Percentiles rank a stretch among this genome's conserved stretches.
phyloP scores from a whole-genome alignment of 768 basidiomycete species.

The Gautieria morchelliformis region DNA sequence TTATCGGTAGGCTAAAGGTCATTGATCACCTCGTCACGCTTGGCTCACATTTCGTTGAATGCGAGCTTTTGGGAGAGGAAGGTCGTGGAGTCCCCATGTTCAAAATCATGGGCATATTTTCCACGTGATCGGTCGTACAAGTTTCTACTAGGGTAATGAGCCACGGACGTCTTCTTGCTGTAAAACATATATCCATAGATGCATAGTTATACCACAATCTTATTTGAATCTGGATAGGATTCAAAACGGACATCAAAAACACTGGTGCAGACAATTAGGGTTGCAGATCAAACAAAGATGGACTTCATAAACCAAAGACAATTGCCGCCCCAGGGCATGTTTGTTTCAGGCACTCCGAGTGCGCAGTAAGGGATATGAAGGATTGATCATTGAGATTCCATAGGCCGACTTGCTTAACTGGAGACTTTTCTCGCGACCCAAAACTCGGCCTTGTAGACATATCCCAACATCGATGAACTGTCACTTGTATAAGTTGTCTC shows the following conservation, averaged over 20 bases:
- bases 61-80: conserved; percentile 80
- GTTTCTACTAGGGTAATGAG: background rate
- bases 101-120: conserved; percentile 86
- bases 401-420: background rate
- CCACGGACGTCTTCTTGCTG: background rate
- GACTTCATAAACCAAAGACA: too few relatives aligned
- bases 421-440: conserved; percentile 58
- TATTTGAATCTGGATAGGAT: too few relatives aligned
- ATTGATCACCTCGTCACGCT: conserved; percentile 82
- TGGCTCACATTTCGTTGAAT: conserved; percentile 92
- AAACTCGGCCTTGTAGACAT: conserved; percentile 77
- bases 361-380: too few relatives aligned
- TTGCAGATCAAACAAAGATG: too few relatives aligned
- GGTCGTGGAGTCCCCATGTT: conserved; percentile 71
- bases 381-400: background rate
- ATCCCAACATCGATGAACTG: conserved; percentile 68
- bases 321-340: too few relatives aligned
- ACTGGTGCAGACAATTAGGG: too few relatives aligned
- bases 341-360: too few relatives aligned
- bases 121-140: conserved; percentile 36
- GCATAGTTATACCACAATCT: background rate
- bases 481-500: conserved; percentile 85
- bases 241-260: too few relatives aligned
- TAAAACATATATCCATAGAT: background rate
- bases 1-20: conserved; percentile 51